Conservation (phyloP, 768 basidiomycete genomes). For the Krasilnikovozyma curviuscula region DNA sequence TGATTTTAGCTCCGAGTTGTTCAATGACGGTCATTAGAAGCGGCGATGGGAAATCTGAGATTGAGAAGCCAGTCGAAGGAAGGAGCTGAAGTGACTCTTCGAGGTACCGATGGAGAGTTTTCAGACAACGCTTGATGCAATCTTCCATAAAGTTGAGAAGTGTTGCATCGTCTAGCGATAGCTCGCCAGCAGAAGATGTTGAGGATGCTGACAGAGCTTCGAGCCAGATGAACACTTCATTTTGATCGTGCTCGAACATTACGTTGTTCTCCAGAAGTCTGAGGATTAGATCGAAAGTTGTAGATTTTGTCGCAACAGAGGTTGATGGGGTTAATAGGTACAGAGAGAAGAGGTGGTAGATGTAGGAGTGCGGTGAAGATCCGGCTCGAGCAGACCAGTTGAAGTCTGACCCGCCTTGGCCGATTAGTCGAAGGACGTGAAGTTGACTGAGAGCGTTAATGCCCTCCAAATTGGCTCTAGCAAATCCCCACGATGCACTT, state of each 20-base stretch:
- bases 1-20: conserved; percentile 50
- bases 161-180: conserved; percentile 39
- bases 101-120: conserved; percentile 68
- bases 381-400: conserved; percentile 51
- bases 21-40: conserved; percentile 63
- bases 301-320: conserved; percentile 35
- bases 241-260: conserved; percentile 55
- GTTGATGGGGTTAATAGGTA: conserved; percentile 36
- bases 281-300: conserved; percentile 39
- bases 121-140: conserved; percentile 59
- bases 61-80: conserved; percentile 6
- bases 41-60: conserved; percentile 36
- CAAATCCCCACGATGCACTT: conserved; percentile 27
- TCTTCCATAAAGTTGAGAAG: conserved; percentile 57
- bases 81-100: conserved; percentile 35
- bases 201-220: conserved; percentile 37
- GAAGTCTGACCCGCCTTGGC: conserved; percentile 60
- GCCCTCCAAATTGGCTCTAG: conserved; percentile 25
- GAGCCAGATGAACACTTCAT: conserved; percentile 60
- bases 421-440: conserved; percentile 56
- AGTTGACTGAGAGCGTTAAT: conserved; percentile 48
- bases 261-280: conserved; percentile 51
- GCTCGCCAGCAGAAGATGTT: conserved; percentile 24
- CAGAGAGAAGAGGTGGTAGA: conserved; percentile 51
- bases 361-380: conserved; percentile 37